Base-by-base conservation (phyloP, 2,329 filamentous ascomycete species). In the Trichoderma sp. region DNA sequence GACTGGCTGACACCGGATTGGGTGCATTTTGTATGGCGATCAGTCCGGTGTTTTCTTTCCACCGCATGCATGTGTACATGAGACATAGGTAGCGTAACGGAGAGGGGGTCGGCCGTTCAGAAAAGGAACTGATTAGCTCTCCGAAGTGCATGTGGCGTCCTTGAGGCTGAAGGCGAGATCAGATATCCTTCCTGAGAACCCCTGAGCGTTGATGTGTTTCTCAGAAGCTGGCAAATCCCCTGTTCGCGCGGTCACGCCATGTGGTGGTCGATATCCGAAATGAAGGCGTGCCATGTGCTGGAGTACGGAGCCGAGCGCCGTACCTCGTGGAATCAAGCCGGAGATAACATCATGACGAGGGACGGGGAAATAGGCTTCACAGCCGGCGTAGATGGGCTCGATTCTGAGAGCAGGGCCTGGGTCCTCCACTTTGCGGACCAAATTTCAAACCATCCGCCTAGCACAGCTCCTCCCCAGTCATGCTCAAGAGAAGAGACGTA, bases 141-240 rank as follows among this genome's bases (percentile, higher is more conserved):
- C 19, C 39, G 3, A 39, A 56, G 55, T 45, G 26, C 28, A 59
- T 45, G 43, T 48, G 56, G 56, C 56, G 39, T 26, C 34, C 41
- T 52, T 62, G 59, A 54, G 39, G 48, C 48, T 55, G 48, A 54
- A 45, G 28, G 24, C 9, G 24, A 45, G 26, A 47, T 45, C 9
- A 26, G 34, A 45, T 21, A 34, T 45, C 34, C 26, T 17, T 15
- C 26, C 34, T 30, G 28, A 43, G 47, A 7, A 44, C 30, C 50
- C 30, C 19, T 54, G n/a, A 26, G 48, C 59, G 24, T 54, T n/a
- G 48, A 34, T 50, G 39, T 54, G 24, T 34, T 15, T 24, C 45
- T 34, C 26, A 26, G n/a, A 30, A 30, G 6, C 14, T 48, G n/a
- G 24, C 14, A 19, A 59, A 14, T 15, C 54, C 44, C 44, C 44